Conservation (phyloP, 805 yeast species). For the Candida pseudofarinosa region DNA sequence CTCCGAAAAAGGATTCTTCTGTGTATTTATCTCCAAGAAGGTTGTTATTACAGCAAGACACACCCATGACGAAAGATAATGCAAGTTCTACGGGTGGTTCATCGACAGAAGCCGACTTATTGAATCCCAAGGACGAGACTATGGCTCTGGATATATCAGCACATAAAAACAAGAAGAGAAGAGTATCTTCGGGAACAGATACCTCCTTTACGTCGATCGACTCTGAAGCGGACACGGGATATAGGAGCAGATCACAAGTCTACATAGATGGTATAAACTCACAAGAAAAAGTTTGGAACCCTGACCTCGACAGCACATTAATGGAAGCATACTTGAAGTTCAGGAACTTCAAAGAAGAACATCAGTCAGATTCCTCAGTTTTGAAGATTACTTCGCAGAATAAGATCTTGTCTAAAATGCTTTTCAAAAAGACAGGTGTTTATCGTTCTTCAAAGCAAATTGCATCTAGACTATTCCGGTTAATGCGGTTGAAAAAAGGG, state of each 20-base stretch:
- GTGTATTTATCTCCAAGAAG: slow-evolving; percentile 33
- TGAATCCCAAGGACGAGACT: background rate
- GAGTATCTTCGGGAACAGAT: slow-evolving; percentile 8
- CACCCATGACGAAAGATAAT: slow-evolving; percentile 3
- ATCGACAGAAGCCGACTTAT: background rate
- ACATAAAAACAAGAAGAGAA: slow-evolving; percentile 10
- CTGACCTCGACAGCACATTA: slow-evolving; percentile 32
- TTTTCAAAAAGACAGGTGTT: slow-evolving; percentile 32
- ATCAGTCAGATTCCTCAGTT: slow-evolving; percentile 15
- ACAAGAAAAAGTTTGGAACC: slow-evolving; percentile 31
- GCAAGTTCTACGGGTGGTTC: background rate
- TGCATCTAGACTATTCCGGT: slow-evolving; percentile 25
- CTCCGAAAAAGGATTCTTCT: slow-evolving; percentile 4
- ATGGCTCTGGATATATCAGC: background rate
- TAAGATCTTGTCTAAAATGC: slow-evolving; percentile 38
- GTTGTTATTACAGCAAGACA: slow-evolving; percentile 9
- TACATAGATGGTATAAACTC: slow-evolving; percentile 3
- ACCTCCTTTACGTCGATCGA: slow-evolving; percentile 38
- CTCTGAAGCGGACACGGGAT: slow-evolving; percentile 28
- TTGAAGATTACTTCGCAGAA: slow-evolving; percentile 35
- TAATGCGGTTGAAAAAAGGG: slow-evolving; percentile 21
- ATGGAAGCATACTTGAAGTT: slow-evolving; percentile 33
- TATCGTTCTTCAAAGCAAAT: slow-evolving; percentile 37
- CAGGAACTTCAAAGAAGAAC: slow-evolving; percentile 25
- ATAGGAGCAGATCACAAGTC: slow-evolving; percentile 17